phyloP scores from a whole-genome alignment of 202 grass and related monocot species.

The Carex arenaria region DNA sequence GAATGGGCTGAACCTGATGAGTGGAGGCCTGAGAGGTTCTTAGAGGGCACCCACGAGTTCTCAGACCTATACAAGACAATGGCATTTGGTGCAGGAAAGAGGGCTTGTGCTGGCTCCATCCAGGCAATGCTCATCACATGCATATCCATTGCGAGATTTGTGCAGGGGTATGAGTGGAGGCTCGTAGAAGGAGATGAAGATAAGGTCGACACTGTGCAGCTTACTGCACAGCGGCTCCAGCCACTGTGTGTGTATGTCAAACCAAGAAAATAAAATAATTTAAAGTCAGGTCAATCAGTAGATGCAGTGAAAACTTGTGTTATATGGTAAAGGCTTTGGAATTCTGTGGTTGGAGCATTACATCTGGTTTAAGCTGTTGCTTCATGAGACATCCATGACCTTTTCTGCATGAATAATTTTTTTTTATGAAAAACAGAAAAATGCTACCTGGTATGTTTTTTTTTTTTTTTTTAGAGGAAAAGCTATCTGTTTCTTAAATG shows the following conservation, averaged over 20 bases:
- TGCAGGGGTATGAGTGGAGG: constrained; percentile 65
- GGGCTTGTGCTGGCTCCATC: constrained; percentile 55
- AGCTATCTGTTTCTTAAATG: no score
- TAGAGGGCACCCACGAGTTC: constrained; percentile 30
- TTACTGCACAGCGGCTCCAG: constrained; percentile 50
- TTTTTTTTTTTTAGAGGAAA: no score
- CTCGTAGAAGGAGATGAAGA: constrained; percentile 69
- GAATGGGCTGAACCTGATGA: constrained; percentile 56
- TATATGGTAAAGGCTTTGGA: not conserved
- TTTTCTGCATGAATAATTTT: not conserved
- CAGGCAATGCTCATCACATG: constrained; percentile 63
- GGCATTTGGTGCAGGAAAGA: constrained; percentile 73
- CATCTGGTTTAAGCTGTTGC: not conserved
- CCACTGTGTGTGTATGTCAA: constrained; percentile 47
- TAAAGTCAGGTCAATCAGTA: not conserved
- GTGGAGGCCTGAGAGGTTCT: constrained; percentile 83
- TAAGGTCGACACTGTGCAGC: constrained; percentile 51
- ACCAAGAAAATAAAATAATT: constrained; percentile 29
- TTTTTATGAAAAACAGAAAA: no score
- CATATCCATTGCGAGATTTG: constrained; percentile 44
- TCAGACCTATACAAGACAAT: constrained; percentile 70
- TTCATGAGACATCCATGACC: not conserved
- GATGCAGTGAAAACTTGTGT: not conserved
- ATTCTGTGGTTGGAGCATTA: not conserved
- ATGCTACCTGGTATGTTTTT: no score